Evolutionary conservation across 345 rosid genomes (phyloP), one percentile per base, ranked within the genome.

Genomic region (Leavenworthia alabamica): DNA sequence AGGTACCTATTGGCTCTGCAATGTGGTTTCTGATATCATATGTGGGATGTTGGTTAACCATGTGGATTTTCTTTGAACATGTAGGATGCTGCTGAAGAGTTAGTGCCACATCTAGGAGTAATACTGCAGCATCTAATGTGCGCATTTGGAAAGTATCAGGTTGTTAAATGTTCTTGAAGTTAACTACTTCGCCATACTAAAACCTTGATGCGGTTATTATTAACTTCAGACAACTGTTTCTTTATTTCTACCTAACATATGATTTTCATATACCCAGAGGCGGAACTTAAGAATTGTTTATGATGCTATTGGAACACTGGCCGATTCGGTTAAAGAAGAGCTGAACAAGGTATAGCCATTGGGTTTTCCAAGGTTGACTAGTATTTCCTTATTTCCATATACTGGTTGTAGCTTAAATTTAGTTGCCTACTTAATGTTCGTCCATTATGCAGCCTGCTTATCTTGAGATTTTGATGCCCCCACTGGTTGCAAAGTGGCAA

Each of bases 111-210:
- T 29, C 75, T 94, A 75, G 86, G 83, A 58, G 66, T 84, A 65
- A 94, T 94, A 68, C 75, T 94, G 65, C 93, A 84, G 81, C 99
- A 94, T 75, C 93, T 94, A 37, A 83, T 88, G 96, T 81, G 86
- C 63, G 97, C 99, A 46, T 90, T 86, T 67, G 97, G 99, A 72
- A 88, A 86, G 81, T 90, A 90, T 81, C 99, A 94, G 99, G 99
- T 90, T 32, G 12, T 51, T 80, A 59, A 8, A 62, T 50, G 31
- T 54, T 43, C 42, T 31, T 57, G 24, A 40, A 17, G 13, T 56
- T 27, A 44, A 29, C 60, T 59, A 11, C 43, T 58, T 58, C 22
- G 3, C 3, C 16, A 19, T 15, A 36, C 14, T 50, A 71, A 32
- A 41, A 57, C 4, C 57, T 2, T 35, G 46, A 23, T 37, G 20